phyloP scores from a whole-genome alignment of 1,284 basidiomycete species.

The Albatrellus sp. region DNA sequence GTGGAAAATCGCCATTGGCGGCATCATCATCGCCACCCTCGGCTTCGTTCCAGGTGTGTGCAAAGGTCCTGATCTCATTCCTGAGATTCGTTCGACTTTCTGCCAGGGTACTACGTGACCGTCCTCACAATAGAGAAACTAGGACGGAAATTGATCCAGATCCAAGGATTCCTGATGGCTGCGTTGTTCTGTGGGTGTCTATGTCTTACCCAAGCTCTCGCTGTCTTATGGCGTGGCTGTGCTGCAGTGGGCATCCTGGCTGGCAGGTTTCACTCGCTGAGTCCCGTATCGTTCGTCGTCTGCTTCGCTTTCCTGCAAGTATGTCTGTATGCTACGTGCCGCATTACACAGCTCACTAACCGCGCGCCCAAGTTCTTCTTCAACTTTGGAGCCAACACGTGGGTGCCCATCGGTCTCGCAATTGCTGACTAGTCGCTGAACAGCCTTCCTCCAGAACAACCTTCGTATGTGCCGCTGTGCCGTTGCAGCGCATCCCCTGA shows the following conservation, averaged over 20 bases:
- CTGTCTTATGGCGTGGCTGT: background rate
- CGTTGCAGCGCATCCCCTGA: background rate
- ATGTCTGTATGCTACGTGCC: background rate
- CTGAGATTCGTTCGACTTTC: background rate
- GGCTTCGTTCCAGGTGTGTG: conserved; percentile 60
- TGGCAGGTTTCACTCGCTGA: conserved; percentile 50
- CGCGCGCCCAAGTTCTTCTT: conserved; percentile 45
- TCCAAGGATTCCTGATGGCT: conserved; percentile 67
- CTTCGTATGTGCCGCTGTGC: conserved; percentile 27
- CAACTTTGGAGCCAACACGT: conserved; percentile 83
- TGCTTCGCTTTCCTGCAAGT: conserved; percentile 53
- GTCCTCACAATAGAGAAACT: conserved; percentile 61
- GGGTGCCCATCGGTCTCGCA: conserved; percentile 14
- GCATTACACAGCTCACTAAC: background rate
- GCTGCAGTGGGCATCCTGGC: conserved; percentile 50
- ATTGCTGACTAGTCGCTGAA: background rate
- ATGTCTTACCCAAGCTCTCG: background rate
- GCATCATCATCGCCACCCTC: conserved; percentile 56
- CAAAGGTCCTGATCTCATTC: conserved; percentile 1
- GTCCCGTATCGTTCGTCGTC: conserved; percentile 55
- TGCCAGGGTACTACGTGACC: conserved; percentile 52
- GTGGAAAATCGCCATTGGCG: conserved; percentile 54
- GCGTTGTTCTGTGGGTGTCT: conserved; percentile 48
- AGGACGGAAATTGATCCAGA: conserved; percentile 64
- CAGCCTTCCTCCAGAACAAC: conserved; percentile 29